Percentiles rank a stretch among this genome's conserved stretches.
Evolutionary conservation across 768 basidiomycete genomes (phyloP).

Genomic region (Tylopilus subfusipes): DNA sequence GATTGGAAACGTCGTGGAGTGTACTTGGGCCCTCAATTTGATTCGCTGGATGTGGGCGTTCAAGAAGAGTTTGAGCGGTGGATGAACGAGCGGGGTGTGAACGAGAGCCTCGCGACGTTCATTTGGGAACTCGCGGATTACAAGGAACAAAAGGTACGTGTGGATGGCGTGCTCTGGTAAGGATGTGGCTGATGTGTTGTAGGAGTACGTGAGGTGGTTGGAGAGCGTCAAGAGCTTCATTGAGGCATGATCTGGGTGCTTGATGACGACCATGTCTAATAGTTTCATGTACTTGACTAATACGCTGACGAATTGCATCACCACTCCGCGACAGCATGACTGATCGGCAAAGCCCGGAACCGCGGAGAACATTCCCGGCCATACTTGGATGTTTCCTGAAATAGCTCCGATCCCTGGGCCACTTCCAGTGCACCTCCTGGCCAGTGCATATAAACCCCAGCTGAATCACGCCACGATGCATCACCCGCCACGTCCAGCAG

Average conservation of each 20-base stretch:
- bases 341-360: not conserved
- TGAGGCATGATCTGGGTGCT: conserved; percentile 47
- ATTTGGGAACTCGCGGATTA: conserved; percentile 82
- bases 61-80: conserved; percentile 92
- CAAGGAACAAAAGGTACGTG: conserved; percentile 87
- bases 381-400: not conserved
- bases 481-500: not conserved
- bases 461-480: not conserved
- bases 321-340: conserved; percentile 13
- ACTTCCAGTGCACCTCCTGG: too few relatives aligned
- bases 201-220: conserved; percentile 95
- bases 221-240: conserved; percentile 78
- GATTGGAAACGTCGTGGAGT: conserved; percentile 91
- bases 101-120: conserved; percentile 78
- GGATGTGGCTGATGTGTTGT: conserved; percentile 4
- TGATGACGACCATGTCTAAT: not conserved
- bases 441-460: not conserved
- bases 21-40: conserved; percentile 94
- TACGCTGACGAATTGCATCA: conserved; percentile 20
- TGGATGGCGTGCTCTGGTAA: not conserved
- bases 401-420: not conserved
- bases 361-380: conserved; percentile 19
- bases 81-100: conserved; percentile 86
- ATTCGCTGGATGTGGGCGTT: conserved; percentile 79
- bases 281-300: conserved; percentile 3